Percentiles rank a stretch among this genome's conserved stretches.
Conservation (phyloP, 2,329 filamentous ascomycete species). For the Neonectria neomacrospora region DNA sequence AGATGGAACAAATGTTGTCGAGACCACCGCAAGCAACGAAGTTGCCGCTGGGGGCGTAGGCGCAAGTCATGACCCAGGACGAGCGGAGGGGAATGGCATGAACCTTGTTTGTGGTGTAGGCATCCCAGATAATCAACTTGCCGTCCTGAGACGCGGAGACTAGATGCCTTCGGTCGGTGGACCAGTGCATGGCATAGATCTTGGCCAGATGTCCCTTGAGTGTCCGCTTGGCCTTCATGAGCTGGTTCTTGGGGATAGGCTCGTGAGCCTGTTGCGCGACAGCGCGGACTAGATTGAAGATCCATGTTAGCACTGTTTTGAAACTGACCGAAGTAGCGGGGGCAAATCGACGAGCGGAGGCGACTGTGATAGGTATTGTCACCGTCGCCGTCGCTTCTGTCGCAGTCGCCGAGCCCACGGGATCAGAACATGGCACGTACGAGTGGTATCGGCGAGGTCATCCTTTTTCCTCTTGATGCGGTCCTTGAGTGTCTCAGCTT, state of each 20-base stretch:
- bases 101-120: conserved; percentile 99
- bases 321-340: neutral
- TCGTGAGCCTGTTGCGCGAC: conserved; percentile 94
- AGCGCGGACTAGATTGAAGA: conserved; percentile 76
- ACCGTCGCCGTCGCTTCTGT: conserved; percentile 16
- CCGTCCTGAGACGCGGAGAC: conserved; percentile 98
- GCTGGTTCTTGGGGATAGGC: conserved; percentile 85
- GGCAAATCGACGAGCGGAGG: neutral
- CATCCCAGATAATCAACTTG: conserved; percentile 99
- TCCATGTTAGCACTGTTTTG: conserved; percentile 41
- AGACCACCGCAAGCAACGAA: conserved; percentile 98
- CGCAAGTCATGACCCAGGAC: conserved; percentile 99
- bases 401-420: neutral
- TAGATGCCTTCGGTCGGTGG: conserved; percentile 94
- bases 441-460: conserved; percentile 96
- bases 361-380: neutral
- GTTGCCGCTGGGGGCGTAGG: conserved; percentile 97
- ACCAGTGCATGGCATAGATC: conserved; percentile 99
- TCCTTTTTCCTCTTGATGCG: conserved; percentile 99
- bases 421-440: conserved; percentile 68
- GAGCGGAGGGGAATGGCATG: conserved; percentile 97
- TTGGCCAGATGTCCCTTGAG: conserved; percentile 98
- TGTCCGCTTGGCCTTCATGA: conserved; percentile 97
- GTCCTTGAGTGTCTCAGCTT: conserved; percentile 97
- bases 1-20: conserved; percentile 99